These are phyloP conservation scores for Ceraceosorus guamensis DNA, from an alignment of 1,284 basidiomycete genomes.

Conservation along the genomic window DNA sequence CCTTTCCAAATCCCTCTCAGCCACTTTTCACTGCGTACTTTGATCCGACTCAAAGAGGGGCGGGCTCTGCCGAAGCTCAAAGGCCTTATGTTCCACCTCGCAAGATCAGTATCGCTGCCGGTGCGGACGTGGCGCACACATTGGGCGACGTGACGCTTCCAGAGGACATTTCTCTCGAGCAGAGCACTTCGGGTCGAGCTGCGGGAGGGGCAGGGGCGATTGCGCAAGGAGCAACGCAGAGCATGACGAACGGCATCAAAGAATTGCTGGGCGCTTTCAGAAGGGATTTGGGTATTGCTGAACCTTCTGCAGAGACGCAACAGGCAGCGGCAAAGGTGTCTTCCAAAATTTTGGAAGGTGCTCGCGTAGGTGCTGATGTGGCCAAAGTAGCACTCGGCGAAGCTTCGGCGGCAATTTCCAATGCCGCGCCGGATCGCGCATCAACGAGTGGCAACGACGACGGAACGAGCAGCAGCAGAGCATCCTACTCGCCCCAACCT, in stretches of 20 bases:
- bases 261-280: neutral
- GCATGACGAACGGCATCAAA: too few relatives aligned
- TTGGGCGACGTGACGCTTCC: neutral
- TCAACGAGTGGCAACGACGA: conserved; percentile 52
- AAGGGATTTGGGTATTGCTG: neutral
- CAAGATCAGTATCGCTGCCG: conserved; percentile 6
- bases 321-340: neutral
- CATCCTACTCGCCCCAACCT: neutral
- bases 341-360: neutral
- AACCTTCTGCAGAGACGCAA: too few relatives aligned
- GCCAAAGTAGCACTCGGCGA: neutral
- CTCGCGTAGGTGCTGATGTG: neutral
- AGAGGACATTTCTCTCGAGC: neutral
- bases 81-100: conserved; percentile 1
- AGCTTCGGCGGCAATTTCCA: neutral
- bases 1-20: neutral
- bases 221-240: neutral
- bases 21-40: conserved; percentile 13
- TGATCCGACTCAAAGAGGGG: neutral
- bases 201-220: neutral
- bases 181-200: too few relatives aligned
- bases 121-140: neutral
- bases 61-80: neutral
- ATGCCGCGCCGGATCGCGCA: conserved; percentile 51
- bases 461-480: neutral